These are phyloP conservation scores for Xylaria longipes DNA, from an alignment of 495 filamentous ascomycete genomes.

Conservation along the genomic window DNA sequence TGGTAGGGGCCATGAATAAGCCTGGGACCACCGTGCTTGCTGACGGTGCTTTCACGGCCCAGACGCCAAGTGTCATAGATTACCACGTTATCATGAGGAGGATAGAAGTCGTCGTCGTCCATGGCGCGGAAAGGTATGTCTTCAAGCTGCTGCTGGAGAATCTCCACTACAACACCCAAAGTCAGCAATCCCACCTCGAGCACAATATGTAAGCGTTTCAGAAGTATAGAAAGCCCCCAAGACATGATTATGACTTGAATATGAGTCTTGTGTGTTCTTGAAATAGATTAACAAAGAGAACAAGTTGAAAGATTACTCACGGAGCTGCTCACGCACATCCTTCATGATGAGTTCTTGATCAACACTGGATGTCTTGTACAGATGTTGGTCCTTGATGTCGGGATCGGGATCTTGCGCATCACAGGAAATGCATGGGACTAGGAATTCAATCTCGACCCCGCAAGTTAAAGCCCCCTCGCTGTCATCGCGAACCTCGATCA, in stretches of 20 bases:
- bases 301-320: background rate
- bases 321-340: background rate
- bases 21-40: background rate
- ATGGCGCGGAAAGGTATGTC: constrained; percentile 5
- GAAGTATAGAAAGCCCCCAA: background rate
- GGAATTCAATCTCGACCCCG: constrained; percentile 35
- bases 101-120: constrained; percentile 14
- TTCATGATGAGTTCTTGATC: background rate
- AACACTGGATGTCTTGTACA: background rate
- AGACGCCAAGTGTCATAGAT: constrained; percentile 34
- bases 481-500: constrained; percentile 31
- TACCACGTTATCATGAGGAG: constrained; percentile 12
- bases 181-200: background rate
- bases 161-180: background rate
- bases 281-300: background rate
- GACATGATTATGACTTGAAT: background rate
- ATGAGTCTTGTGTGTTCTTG: background rate
- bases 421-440: constrained; percentile 9
- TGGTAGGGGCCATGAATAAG: background rate
- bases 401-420: constrained; percentile 22
- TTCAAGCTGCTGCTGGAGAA: background rate
- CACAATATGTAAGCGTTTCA: background rate
- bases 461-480: constrained; percentile 27
- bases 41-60: constrained; percentile 16
- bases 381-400: background rate